Base-by-base conservation (phyloP, 2,329 filamentous ascomycete species). In the Colletotrichum spinosum region DNA sequence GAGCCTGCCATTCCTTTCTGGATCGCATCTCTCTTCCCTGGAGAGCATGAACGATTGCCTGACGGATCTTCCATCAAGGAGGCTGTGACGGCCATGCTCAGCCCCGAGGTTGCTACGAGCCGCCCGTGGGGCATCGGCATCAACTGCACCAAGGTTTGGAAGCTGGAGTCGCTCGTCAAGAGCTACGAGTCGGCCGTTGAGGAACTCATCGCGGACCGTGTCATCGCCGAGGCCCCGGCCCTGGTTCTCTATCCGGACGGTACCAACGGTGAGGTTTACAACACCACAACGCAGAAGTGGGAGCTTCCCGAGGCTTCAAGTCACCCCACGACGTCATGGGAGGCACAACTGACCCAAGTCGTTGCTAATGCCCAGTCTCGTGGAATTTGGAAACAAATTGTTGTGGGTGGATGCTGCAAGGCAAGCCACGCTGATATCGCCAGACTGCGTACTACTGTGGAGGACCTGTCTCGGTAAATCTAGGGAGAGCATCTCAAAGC, bases 181-280 rank as follows among this genome's bases (percentile, higher is more conserved):
- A 78, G 83, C 53, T 90, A 86, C 55, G 86, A 90, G 70, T 78
- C 76, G 4, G 81, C 78, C 8, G 73, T 88, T 13, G 63, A 67
- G 9, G 68, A 63, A n/a, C 56, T 86, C 69, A 60, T 81, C 2
- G 55, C 71, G 4, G 69, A 73, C 4, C 77, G 78, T 0, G 69
- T 75, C 12, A 56, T 81, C 2, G 17, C 66, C 0, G 70, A 72
- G 6, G 83, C 81, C 78, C 88, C 88, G 1, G 81, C 79, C 17
- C 74, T 92, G 57, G 84, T 92, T 5, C 70, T 92, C 15, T 92
- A 91, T 72, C 90, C 90, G 0, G 90, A 92, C 73, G 89, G 89
- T 0, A 91, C 90, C 2, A 88, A 88, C 51, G 88, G 88, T 0
- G 87, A 91, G 75, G 82, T 89, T 1, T 92, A 92, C 75, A 86